These are phyloP conservation scores for Hericium rajendrae DNA, from an alignment of 768 basidiomycete species.

Conservation along the genomic window DNA sequence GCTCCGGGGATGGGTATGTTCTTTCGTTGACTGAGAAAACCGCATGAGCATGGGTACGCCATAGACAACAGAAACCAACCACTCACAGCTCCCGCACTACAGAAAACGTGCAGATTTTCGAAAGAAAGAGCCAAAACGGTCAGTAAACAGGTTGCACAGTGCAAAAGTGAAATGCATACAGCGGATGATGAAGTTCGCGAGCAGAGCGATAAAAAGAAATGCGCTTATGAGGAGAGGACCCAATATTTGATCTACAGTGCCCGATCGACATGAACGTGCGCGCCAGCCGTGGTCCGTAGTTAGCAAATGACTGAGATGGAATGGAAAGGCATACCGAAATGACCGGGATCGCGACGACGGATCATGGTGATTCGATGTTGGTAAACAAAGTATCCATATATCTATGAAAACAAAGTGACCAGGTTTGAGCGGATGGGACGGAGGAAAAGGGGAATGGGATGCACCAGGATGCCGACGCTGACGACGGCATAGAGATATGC, in stretches of 20 bases:
- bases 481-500: constrained; percentile 78
- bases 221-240: constrained; percentile 81
- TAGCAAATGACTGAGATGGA: too few species aligned
- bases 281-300: too few species aligned
- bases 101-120: background rate
- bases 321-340: constrained; percentile 54
- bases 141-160: background rate
- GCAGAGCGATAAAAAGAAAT: constrained; percentile 77
- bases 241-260: constrained; percentile 53
- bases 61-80: background rate
- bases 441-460: constrained; percentile 8
- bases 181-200: constrained; percentile 82
- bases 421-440: background rate
- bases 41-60: background rate
- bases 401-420: constrained; percentile 26
- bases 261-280: background rate
- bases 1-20: constrained; percentile 11
- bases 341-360: constrained; percentile 75
- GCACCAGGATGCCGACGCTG: constrained; percentile 59
- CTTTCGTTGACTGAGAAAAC: constrained; percentile 5
- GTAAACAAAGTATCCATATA: constrained; percentile 82
- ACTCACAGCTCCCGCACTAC: constrained; percentile 14
- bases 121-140: background rate
- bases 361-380: constrained; percentile 89
- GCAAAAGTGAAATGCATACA: constrained; percentile 30